Base-by-base conservation (phyloP, 345 rosid genomes). In the Cochlearia excelsa region DNA sequence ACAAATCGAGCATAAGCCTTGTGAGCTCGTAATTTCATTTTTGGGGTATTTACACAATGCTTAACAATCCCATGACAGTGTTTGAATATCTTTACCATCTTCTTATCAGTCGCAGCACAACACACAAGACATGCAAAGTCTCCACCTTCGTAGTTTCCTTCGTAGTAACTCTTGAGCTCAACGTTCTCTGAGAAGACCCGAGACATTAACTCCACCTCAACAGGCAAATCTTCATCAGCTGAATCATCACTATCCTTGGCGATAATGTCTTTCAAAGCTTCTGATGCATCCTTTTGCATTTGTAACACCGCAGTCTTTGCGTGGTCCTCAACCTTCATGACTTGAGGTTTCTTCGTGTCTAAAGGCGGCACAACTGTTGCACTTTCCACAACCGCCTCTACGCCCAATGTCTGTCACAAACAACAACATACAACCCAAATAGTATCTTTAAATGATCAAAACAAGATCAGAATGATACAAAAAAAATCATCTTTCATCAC, bases 121-220 rank as follows among this genome's bases (percentile, higher is more conserved):
- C 75, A 90, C 54, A 87, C 83, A 9, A 81, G 59, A 54, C 95
- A 87, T 61, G 58, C 72, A 34, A 87, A 85, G 2, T 69, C 73
- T 7, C 91, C 91, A 33, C 56, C 47, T 58, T 74, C 86, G 29
- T 48, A 47, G 31, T 78, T 75, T 27, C 60, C 66, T 76, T 80
- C 83, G 68, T 82, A 87, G 52, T 74, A 81, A 57, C 65, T 64
- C 76, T 92, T 84, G 74, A 88, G 60, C 60, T 79, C 84, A 46
- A 40, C 40, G 45, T 79, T 71, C 59, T 78, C 81, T 23, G 69
- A 62, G 54, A 85, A 88, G 67, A 79, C 46, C 1, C 57, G 67
- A 47, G 82, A 54, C 30, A 84, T 61, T 42, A 80, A 74, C 67
- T 65, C 77, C 57, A 69, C 68, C 54, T 76, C 82, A 51, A 72